These are phyloP conservation scores for Brassica nigra DNA, from an alignment of 345 rosid species.

Conservation along the genomic window DNA sequence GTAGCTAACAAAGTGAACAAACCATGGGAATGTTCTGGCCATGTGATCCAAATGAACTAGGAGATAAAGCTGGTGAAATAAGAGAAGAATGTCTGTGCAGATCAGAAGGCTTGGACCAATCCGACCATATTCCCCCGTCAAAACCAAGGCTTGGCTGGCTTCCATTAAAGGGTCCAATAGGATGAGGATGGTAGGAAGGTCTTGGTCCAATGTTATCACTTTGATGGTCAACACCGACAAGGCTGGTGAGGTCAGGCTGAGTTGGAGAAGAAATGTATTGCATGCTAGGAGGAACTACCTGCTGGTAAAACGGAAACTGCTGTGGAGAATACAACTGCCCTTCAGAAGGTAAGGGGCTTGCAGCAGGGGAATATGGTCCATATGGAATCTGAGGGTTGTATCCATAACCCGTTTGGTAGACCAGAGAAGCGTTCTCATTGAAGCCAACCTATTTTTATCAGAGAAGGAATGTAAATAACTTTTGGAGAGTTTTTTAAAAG, in stretches of 20 bases:
- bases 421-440: constrained; percentile 72
- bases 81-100: constrained; percentile 66
- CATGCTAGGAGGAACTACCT: constrained; percentile 68
- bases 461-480: constrained; percentile 15
- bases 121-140: constrained; percentile 84
- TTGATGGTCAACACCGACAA: constrained; percentile 66
- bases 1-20: constrained; percentile 33
- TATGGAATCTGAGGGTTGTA: constrained; percentile 84
- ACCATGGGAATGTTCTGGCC: constrained; percentile 73
- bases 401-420: constrained; percentile 81
- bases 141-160: constrained; percentile 62
- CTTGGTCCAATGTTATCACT: constrained; percentile 74
- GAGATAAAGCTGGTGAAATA: constrained; percentile 69
- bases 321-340: constrained; percentile 71
- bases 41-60: constrained; percentile 59
- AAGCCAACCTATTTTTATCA: constrained; percentile 58
- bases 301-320: constrained; percentile 73
- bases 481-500: not conserved
- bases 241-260: constrained; percentile 61
- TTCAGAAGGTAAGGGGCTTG: constrained; percentile 76
- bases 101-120: constrained; percentile 73
- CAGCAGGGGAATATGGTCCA: constrained; percentile 87
- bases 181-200: constrained; percentile 67
- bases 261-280: constrained; percentile 70
- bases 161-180: constrained; percentile 72